Percentiles rank a stretch among this genome's conserved stretches.
These are phyloP conservation scores for Pseudocercospora pini-densiflorae DNA, from an alignment of 2,329 filamentous ascomycete species.

Conservation along the genomic window DNA sequence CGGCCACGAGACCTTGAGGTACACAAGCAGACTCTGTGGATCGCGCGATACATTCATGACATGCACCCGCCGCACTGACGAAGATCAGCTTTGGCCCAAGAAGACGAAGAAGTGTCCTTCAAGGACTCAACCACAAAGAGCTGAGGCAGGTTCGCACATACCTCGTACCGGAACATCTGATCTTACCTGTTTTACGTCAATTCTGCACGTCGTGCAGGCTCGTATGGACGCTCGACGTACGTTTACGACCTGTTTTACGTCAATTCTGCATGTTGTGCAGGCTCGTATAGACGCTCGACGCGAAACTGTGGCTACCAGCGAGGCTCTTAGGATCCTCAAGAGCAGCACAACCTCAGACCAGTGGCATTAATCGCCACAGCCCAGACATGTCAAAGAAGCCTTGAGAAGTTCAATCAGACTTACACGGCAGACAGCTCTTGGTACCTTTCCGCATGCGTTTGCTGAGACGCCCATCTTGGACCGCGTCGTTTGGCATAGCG, in stretches of 20 bases:
- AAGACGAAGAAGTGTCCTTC: not conserved
- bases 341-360: too few species aligned
- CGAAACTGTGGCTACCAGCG: too few species aligned
- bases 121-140: not conserved
- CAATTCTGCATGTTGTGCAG: not conserved
- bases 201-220: not conserved
- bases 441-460: conserved; percentile 24
- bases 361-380: too few species aligned
- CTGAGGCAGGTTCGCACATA: not conserved
- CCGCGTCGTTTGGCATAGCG: not conserved
- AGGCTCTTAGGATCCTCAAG: too few species aligned
- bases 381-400: not conserved
- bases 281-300: too few species aligned
- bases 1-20: conserved; percentile 16
- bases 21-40: conserved; percentile 11
- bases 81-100: not conserved
- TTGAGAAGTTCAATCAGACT: not conserved
- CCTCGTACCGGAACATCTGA: conserved; percentile 17
- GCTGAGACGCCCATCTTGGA: not conserved
- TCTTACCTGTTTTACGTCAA: conserved; percentile 15
- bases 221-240: too few species aligned
- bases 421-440: conserved; percentile 20
- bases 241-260: conserved; percentile 10
- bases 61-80: conserved; percentile 2
- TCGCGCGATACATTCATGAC: conserved; percentile 20